These are phyloP conservation scores for Vanilla planifolia DNA, from an alignment of 106 monocot genomes.

Conservation along the genomic window DNA sequence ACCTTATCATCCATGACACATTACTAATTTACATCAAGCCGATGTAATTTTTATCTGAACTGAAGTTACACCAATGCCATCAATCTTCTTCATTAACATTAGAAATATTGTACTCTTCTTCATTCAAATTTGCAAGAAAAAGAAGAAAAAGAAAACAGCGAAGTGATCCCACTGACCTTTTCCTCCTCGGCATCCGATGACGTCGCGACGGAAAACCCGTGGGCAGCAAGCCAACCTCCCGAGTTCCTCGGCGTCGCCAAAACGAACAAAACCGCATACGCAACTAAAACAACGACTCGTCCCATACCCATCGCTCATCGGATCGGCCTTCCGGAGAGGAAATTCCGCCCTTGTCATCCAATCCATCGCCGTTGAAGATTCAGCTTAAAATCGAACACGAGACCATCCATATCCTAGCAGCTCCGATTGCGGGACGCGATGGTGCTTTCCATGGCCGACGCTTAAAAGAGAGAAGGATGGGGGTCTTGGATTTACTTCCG, in stretches of 20 bases:
- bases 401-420: neutral
- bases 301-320: slow-evolving; percentile 21
- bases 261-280: slow-evolving; percentile 8
- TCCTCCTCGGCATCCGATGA: slow-evolving; percentile 4
- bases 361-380: slow-evolving; percentile 1
- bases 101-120: neutral
- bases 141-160: neutral
- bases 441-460: too few species aligned
- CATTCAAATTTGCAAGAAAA: slow-evolving; percentile 2
- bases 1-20: too few species aligned
- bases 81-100: too few species aligned
- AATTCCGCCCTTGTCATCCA: slow-evolving; percentile 11
- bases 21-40: too few species aligned
- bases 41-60: too few species aligned
- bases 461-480: neutral
- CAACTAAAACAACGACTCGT: slow-evolving; percentile 4
- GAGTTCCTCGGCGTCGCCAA: slow-evolving; percentile 9
- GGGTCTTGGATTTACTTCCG: neutral
- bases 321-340: neutral
- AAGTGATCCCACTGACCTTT: slow-evolving; percentile 3
- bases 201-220: slow-evolving; percentile 1
- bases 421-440: neutral
- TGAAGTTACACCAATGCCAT: too few species aligned
- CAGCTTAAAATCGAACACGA: neutral
- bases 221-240: slow-evolving; percentile 12